phyloP scores from a whole-genome alignment of 2,329 filamentous ascomycete species.

The Proliferodiscus dingleyae region DNA sequence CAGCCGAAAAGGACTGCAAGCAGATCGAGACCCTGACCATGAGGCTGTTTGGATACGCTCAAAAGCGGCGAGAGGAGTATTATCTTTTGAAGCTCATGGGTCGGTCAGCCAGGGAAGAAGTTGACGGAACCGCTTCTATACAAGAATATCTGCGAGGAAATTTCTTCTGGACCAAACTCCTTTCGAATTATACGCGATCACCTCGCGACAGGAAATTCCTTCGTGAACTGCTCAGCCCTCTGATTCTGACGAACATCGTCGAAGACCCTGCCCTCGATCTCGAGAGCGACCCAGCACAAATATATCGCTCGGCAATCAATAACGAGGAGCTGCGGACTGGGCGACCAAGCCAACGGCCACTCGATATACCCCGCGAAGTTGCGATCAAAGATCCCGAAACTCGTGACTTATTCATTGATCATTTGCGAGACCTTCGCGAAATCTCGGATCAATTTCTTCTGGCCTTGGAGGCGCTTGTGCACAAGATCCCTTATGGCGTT shows the following conservation, averaged over 20 bases:
- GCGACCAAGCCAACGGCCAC: constrained; percentile 70
- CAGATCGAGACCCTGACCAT: constrained; percentile 90
- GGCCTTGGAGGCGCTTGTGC: constrained; percentile 74
- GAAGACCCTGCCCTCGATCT: constrained; percentile 87
- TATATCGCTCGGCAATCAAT: constrained; percentile 92
- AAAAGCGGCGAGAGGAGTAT: constrained; percentile 95
- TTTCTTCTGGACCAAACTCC: constrained; percentile 87
- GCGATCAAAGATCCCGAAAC: constrained; percentile 97
- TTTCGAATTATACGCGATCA: constrained; percentile 82
- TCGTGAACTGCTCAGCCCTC: constrained; percentile 74
- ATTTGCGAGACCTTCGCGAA: constrained; percentile 88
- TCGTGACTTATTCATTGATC: constrained; percentile 85
- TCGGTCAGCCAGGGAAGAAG: constrained; percentile 78
- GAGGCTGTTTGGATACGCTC: constrained; percentile 94
- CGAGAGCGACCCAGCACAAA: constrained; percentile 95
- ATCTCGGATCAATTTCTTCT: constrained; percentile 88
- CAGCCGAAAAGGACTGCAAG: constrained; percentile 87
- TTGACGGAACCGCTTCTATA: constrained; percentile 65
- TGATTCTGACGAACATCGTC: constrained; percentile 88
- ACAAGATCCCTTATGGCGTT: constrained; percentile 88
- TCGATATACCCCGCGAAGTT: constrained; percentile 83
- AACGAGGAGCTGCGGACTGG: constrained; percentile 95
- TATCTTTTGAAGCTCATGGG: constrained; percentile 87
- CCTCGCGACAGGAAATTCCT: constrained; percentile 90
- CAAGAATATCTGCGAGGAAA: constrained; percentile 86